Base-by-base conservation (phyloP, 169 alveolate genomes). In the Cyclospora cayetanensis region DNA sequence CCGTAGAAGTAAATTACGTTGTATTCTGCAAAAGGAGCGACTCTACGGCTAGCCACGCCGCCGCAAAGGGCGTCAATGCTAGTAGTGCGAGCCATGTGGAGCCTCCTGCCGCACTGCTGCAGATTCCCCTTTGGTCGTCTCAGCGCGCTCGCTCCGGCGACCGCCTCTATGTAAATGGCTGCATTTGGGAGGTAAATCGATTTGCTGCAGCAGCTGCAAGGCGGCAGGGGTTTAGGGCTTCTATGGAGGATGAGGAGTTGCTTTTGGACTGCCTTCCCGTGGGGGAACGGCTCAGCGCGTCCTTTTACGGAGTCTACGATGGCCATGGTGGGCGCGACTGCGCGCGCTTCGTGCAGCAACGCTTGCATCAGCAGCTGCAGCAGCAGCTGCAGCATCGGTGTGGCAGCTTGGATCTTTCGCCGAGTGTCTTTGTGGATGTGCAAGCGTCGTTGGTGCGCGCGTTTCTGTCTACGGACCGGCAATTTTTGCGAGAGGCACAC, bases 301-400 rank as follows among this genome's bases (percentile, higher is more conserved):
- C 95, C 2, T 93, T 95, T 37, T 94, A 90, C 77, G 97, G 93
- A 18, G 93, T 96, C 35, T 95, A 94, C 77, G 97, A 96, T 70
- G 97, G 97, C 22, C 97, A 96, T 76, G 97, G 97, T 5, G 97
- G 97, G 34, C 91, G 92, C 29, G 90, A 66, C 41, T 96, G 97
- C 74, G 97, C 96, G 18, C 95, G 93, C 50, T 96, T 87, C 77
- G 89, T 95, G 63, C 91, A 95, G 87, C 96, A 91, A 29, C 84
- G 92, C 53, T 91, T 96, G 60, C 97, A 95, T 76, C 82, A 50
- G 22, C n/a, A 37, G 22, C 39, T 91, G 35, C 77, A 53, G 27
- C 68, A 39, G 35, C 50, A 86, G 53, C 84, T 86, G 25, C 66
- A 31, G 70, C 53, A 27, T 12, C 25, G 27, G 12, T 79, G 88